Conservation (phyloP, 2,329 filamentous ascomycete genomes). For the Waltergamsia citrina region DNA sequence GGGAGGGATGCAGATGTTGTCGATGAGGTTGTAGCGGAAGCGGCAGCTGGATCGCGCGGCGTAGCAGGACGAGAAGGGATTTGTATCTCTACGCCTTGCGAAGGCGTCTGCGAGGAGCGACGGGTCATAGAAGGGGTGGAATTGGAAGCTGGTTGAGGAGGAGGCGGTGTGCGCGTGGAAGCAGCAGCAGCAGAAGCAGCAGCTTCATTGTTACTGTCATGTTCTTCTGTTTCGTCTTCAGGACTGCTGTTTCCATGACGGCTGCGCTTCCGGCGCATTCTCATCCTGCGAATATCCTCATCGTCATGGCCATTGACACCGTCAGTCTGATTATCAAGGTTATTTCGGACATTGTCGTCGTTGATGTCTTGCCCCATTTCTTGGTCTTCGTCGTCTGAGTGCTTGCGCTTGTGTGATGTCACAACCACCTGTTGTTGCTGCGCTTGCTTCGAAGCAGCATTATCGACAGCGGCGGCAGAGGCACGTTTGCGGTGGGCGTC, state of each 20-base stretch:
- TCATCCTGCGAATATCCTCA: constrained; percentile 21
- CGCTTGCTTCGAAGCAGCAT: too few relatives aligned
- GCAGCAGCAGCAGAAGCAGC: too few relatives aligned
- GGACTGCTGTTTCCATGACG: constrained; percentile 21
- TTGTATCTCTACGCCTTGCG: constrained; percentile 48
- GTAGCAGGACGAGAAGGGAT: constrained; percentile 57
- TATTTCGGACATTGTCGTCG: too few relatives aligned
- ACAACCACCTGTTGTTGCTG: constrained; percentile 4
- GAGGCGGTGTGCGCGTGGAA: constrained; percentile 10
- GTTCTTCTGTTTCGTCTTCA: constrained; percentile 10
- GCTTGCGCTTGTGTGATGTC: constrained; percentile 20
- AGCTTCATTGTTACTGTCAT: too few relatives aligned
- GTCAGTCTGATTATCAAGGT: not conserved
- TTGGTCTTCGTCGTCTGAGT: constrained; percentile 21
- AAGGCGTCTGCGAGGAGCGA: constrained; percentile 40
- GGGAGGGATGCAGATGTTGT: constrained; percentile 16
- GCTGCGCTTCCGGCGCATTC: constrained; percentile 25
- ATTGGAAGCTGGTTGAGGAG: constrained; percentile 3
- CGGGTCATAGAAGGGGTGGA: constrained; percentile 35
- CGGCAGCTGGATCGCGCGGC: constrained; percentile 31
- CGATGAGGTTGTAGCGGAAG: constrained; percentile 31
- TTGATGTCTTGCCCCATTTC: constrained; percentile 13
- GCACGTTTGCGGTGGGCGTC: constrained; percentile 31
- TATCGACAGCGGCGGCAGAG: not conserved
- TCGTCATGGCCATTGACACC: constrained; percentile 21